Base-by-base conservation (phyloP, 1,284 basidiomycete species). In the Porogramme epimiltina region DNA sequence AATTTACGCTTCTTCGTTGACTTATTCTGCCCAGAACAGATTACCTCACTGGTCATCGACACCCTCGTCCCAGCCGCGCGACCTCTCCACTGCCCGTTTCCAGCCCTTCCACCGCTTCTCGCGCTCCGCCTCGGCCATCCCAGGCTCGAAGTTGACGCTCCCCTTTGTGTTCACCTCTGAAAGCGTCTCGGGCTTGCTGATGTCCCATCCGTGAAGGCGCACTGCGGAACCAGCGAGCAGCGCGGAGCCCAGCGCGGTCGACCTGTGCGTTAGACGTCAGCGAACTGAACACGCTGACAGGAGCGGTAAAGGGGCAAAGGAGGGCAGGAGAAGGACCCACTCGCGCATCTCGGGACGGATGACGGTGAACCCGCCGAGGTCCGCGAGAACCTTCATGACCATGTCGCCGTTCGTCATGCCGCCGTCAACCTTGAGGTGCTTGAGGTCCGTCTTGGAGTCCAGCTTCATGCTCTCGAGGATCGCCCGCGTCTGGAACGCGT, bases 301-400 rank as follows among this genome's bases (percentile, higher is more conserved):
- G 28, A 15, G 28, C 15, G 15, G n/a, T n/a, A n/a, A n/a, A n/a
- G 18, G n/a, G 24, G 16, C 24, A 48, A 24, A 23, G 11, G 13
- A 54, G 20, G 22, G 42, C 43, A 6, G 19, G 36, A 37, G 42
- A 50, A 36, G 4, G 20, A 80, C 87, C 58, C 62, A 91, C 90
- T 99, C 96, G 68, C 95, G 79, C 96, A 99, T 99, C 65, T 93
- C 88, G 15, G 96, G 95, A 48, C 96, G 79, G 56, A 95, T 77
- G 51, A 99, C 93, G 20, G 84, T 84, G 72, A 98, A 95, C 11
- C 95, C 96, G 23, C 95, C 90, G 43, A 98, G 78, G 67, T 98
- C 92, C 2, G 96, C 94, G 63, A 98, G 84, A 47, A 98, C 79
- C 67, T 89, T 84, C 94, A 98, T 98, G 54, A 87, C 89, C 18